Conservation (phyloP, 371 early-diverging fungal species). For the Circinella umbellata region DNA sequence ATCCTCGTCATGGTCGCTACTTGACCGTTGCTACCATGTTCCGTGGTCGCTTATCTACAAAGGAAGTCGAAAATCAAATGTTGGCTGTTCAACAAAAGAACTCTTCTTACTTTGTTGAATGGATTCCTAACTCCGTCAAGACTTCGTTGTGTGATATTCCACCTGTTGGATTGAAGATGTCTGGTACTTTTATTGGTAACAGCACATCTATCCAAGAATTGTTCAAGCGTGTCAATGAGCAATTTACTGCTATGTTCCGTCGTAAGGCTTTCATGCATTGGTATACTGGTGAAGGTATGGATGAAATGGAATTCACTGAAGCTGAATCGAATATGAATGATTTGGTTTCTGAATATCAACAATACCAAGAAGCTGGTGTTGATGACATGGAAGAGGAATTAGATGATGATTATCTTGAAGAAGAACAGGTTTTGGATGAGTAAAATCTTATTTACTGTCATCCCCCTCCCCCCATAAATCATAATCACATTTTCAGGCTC, state of each 20-base stretch:
- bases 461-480: background rate
- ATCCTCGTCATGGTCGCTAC: slow-evolving; percentile 96
- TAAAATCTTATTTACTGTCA: slow-evolving; percentile 23
- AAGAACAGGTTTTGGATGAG: slow-evolving; percentile 33
- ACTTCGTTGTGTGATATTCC: slow-evolving; percentile 98
- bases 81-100: slow-evolving; percentile 91
- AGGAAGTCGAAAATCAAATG: slow-evolving; percentile 99
- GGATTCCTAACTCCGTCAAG: slow-evolving; percentile 99
- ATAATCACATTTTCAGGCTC: background rate
- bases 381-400: slow-evolving; percentile 46
- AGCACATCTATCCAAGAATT: slow-evolving; percentile 97
- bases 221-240: slow-evolving; percentile 96
- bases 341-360: slow-evolving; percentile 92
- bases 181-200: slow-evolving; percentile 98
- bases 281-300: slow-evolving; percentile 97
- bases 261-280: slow-evolving; percentile 96
- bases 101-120: slow-evolving; percentile 96
- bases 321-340: slow-evolving; percentile 91
- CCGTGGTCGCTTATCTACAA: slow-evolving; percentile 98
- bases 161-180: slow-evolving; percentile 94
- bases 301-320: slow-evolving; percentile 94
- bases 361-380: slow-evolving; percentile 89
- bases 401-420: slow-evolving; percentile 66
- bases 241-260: slow-evolving; percentile 91
- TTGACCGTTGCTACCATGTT: slow-evolving; percentile 97